These are phyloP conservation scores for Lavandula angustifolia DNA, from an alignment of 257 asterid genomes.

Conservation along the genomic window DNA sequence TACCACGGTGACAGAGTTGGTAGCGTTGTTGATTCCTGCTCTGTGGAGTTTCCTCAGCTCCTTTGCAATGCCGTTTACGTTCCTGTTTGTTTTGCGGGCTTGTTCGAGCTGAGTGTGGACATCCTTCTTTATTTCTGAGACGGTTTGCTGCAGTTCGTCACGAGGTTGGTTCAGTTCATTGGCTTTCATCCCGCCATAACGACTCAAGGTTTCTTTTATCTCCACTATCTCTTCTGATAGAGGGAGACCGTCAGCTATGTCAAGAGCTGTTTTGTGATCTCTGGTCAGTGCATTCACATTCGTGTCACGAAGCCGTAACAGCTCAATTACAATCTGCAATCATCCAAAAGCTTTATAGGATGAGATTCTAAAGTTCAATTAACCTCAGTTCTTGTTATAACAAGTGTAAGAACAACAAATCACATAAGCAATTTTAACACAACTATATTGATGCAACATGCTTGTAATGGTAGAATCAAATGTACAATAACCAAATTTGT, in stretches of 20 bases:
- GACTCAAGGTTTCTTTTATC: slow-evolving; percentile 56
- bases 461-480: too few relatives aligned
- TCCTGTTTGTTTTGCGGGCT: slow-evolving; percentile 66
- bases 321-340: slow-evolving; percentile 71
- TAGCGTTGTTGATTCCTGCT: slow-evolving; percentile 53
- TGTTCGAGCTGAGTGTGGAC: slow-evolving; percentile 80
- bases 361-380: too few relatives aligned
- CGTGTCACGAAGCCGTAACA: slow-evolving; percentile 60
- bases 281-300: slow-evolving; percentile 70
- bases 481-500: too few relatives aligned
- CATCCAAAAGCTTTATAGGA: neutral
- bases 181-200: slow-evolving; percentile 66
- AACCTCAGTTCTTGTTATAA: too few relatives aligned
- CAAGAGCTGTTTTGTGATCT: slow-evolving; percentile 74
- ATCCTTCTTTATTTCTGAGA: slow-evolving; percentile 68
- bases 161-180: slow-evolving; percentile 70
- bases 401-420: neutral
- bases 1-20: slow-evolving; percentile 70
- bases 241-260: slow-evolving; percentile 77
- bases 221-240: slow-evolving; percentile 70
- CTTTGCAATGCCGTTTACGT: slow-evolving; percentile 69
- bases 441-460: too few relatives aligned
- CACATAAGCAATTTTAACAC: neutral
- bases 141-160: slow-evolving; percentile 72
- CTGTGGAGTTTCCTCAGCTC: slow-evolving; percentile 74